These are phyloP conservation scores for Pichia californica DNA, from an alignment of 805 yeast genomes.

Conservation along the genomic window DNA sequence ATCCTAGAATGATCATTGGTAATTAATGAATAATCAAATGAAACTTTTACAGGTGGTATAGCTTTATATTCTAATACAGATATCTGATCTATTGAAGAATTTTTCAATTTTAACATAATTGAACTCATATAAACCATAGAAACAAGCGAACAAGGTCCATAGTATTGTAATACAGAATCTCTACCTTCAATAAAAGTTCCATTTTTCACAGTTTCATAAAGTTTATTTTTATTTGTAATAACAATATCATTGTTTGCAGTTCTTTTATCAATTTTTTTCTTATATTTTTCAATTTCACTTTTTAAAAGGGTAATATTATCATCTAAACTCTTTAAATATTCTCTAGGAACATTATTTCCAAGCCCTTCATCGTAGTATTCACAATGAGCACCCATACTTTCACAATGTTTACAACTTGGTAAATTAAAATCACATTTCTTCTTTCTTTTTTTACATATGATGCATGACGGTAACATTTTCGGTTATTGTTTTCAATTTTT, in stretches of 20 bases:
- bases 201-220: constrained; percentile 7
- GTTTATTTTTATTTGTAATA: not conserved
- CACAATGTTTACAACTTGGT: constrained; percentile 18
- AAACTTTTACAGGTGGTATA: constrained; percentile 10
- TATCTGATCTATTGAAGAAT: not conserved
- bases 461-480: constrained; percentile 16
- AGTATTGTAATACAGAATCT: constrained; percentile 9
- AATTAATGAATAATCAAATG: constrained; percentile 13
- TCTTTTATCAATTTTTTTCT: constrained; percentile 11
- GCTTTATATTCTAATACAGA: not conserved
- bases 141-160: constrained; percentile 16
- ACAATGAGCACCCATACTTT: constrained; percentile 16
- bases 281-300: constrained; percentile 12
- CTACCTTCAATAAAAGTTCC: constrained; percentile 16
- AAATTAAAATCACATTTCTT: constrained; percentile 18
- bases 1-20: constrained; percentile 13
- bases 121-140: constrained; percentile 13
- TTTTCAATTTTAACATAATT: constrained; percentile 4
- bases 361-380: constrained; percentile 19
- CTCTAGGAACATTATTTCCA: constrained; percentile 12
- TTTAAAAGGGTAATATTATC: constrained; percentile 14
- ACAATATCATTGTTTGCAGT: not conserved
- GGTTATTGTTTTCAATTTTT: not conserved
- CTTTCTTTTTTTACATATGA: constrained; percentile 15
- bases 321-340: constrained; percentile 15